These are phyloP conservation scores for Drosera spatulata DNA, from an alignment of 179 eudicot species.

Conservation along the genomic window DNA sequence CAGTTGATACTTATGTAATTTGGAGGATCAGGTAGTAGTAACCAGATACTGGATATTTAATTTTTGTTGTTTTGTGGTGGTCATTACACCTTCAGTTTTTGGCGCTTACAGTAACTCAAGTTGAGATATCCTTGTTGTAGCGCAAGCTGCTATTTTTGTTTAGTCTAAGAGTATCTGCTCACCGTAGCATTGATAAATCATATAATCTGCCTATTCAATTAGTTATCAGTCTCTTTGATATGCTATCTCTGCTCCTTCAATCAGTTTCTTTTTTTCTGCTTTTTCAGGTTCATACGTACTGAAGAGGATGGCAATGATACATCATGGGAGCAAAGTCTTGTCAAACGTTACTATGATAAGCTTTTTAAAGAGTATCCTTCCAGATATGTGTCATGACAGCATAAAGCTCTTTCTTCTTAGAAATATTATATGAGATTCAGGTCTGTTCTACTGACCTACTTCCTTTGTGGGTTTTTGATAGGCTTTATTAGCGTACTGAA, in stretches of 20 bases:
- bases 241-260: background rate
- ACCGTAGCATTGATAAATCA: background rate
- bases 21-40: no score
- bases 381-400: background rate
- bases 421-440: no score
- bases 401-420: no score
- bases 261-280: slow-evolving; percentile 1
- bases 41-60: no score
- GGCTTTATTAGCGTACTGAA: no score
- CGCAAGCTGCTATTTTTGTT: no score
- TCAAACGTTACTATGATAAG: slow-evolving; percentile 92
- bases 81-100: no score
- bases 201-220: background rate
- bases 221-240: background rate
- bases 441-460: slow-evolving; percentile 1
- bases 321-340: slow-evolving; percentile 93
- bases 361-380: slow-evolving; percentile 98
- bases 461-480: background rate
- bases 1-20: no score
- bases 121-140: no score
- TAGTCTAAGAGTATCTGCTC: background rate
- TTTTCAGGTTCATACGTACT: slow-evolving; percentile 69
- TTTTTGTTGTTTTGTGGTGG: no score
- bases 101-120: no score
- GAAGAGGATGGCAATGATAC: slow-evolving; percentile 86